These are phyloP conservation scores for Clitoria ternatea DNA, from an alignment of 306 rosid genomes.

Conservation along the genomic window DNA sequence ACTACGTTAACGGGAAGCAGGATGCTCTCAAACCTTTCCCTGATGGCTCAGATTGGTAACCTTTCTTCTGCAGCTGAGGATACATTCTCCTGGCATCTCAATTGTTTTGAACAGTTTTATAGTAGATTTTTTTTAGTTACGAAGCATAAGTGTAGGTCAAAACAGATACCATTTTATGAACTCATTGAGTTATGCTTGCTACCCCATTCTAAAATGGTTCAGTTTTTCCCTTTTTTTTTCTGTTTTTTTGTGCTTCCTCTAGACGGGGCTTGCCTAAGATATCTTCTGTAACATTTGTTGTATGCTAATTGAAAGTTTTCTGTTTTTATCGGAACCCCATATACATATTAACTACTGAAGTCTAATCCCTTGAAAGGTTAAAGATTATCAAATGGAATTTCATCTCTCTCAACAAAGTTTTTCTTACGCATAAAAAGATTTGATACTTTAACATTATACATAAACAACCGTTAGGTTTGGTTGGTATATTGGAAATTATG, in stretches of 20 bases:
- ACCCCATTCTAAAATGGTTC: conserved; percentile 20
- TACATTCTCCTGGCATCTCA: not conserved
- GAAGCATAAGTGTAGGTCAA: conserved; percentile 15
- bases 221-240: not conserved
- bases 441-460: no score
- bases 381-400: no score
- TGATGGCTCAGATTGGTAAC: conserved; percentile 66
- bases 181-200: conserved; percentile 20
- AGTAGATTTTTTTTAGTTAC: conserved; percentile 13
- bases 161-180: conserved; percentile 15
- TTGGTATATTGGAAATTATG: no score
- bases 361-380: no score
- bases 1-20: conserved; percentile 59
- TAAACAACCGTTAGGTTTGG: no score
- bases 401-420: no score
- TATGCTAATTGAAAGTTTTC: conserved; percentile 1
- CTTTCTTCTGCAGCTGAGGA: conserved; percentile 3
- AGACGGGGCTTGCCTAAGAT: conserved; percentile 6
- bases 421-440: no score
- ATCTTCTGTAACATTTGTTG: conserved; percentile 34
- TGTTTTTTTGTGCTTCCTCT: not conserved
- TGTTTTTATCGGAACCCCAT: conserved; percentile 1
- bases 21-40: conserved; percentile 83
- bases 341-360: no score
- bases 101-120: conserved; percentile 15